Percentiles rank a stretch among this genome's conserved stretches.
Evolutionary conservation across 2,329 filamentous ascomycete species (phyloP).

Genomic region (Aspergillus texensis): DNA sequence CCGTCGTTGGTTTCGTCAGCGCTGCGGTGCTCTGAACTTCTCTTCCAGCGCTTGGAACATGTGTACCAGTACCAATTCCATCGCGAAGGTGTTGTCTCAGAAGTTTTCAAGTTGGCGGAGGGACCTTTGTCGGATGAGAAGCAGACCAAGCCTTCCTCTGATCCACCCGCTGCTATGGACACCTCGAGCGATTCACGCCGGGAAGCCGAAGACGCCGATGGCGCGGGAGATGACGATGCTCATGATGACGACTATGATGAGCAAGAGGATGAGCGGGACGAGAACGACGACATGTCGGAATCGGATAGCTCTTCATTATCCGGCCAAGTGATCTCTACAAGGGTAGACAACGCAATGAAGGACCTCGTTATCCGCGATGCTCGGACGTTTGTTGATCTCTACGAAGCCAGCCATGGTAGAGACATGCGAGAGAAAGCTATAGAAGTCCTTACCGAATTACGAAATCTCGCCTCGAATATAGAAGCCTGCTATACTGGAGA

Average conservation of each 20-base stretch:
- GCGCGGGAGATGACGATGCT: slow-evolving; percentile 56
- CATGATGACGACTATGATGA: slow-evolving; percentile 58
- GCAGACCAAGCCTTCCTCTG: slow-evolving; percentile 13
- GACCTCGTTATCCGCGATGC: slow-evolving; percentile 75
- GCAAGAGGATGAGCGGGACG: slow-evolving; percentile 53
- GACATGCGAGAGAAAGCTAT: slow-evolving; percentile 77
- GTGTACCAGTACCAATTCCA: slow-evolving; percentile 97
- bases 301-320: slow-evolving; percentile 67
- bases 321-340: slow-evolving; percentile 41
- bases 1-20: slow-evolving; percentile 82
- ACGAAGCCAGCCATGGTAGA: slow-evolving; percentile 76
- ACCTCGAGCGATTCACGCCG: slow-evolving; percentile 19
- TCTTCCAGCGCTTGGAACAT: slow-evolving; percentile 78
- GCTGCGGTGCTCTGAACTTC: slow-evolving; percentile 83
- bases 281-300: slow-evolving; percentile 59
- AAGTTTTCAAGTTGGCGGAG: slow-evolving; percentile 79
- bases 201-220: slow-evolving; percentile 36
- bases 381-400: slow-evolving; percentile 78
- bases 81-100: slow-evolving; percentile 89
- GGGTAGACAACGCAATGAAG: slow-evolving; percentile 58
- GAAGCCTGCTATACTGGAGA: slow-evolving; percentile 66
- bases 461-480: slow-evolving; percentile 71
- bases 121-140: slow-evolving; percentile 33
- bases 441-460: slow-evolving; percentile 73
- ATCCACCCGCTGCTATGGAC: slow-evolving; percentile 23